Evolutionary conservation across 441 rosid genomes (phyloP), one percentile per base, ranked within the genome.

Genomic region (Syzygium syzygioides): DNA sequence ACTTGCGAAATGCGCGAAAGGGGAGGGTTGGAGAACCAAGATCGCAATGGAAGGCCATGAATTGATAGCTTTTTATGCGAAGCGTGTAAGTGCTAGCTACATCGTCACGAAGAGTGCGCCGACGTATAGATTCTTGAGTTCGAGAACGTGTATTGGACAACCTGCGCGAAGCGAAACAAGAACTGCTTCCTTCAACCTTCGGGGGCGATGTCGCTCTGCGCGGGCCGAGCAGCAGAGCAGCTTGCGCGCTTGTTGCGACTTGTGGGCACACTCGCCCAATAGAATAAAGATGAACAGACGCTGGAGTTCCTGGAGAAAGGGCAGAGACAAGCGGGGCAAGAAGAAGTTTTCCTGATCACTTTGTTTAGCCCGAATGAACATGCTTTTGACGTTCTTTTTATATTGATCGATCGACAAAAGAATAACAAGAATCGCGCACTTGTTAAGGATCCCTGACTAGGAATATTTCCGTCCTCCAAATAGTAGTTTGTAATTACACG

Each of bases 21-120:
- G 68, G 50, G 53, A 55, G 55, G 92, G 83, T 41, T 9, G 95
- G 91, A 32, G 95, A 94, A 91, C 89, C 90, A 4, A 93, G 93
- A 87, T 93, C 90, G 89, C 92, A 92, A 89, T 91, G 91, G 86
- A 89, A 87, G 87, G 98, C 92, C 98, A 95, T 95, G 59, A 85
- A 86, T 76, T 25, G 53, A 76, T 45, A 23, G 52, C 52, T 3
- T 76, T 76, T 41, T 6, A 76, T 41, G 52, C 52, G 52, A 7
- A 76, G 83, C 83, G 83, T 23, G 52, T 14, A 2, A 76, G n/a
- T 14, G 53, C 83, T 76, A 76, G 53, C 83, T 76, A 41, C 83
- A 41, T 23, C 83, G 83, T 76, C 83, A 3, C 6, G 52, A 37
- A 76, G 25, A 76, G 18, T 23, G 50, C 83, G 53, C 23, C 3